phyloP scores from a whole-genome alignment of 2,329 filamentous ascomycete genomes.

The Neofusicoccum laricinum region DNA sequence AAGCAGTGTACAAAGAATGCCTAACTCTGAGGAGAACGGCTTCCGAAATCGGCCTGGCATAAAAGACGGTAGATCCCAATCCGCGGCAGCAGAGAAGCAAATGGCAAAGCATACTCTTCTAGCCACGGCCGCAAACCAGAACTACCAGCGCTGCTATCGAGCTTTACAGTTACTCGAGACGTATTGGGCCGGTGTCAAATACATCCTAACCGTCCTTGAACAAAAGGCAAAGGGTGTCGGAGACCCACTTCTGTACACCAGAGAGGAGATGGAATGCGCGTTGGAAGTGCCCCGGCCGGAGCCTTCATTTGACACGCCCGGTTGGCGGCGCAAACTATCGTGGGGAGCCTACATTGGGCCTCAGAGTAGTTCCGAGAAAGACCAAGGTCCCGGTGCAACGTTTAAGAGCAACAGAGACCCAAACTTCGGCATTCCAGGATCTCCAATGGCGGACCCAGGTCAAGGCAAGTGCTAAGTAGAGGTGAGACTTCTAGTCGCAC shows the following conservation, averaged over 20 bases:
- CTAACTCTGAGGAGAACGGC: not conserved
- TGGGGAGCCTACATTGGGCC: constrained; percentile 38
- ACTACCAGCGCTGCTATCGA: constrained; percentile 84
- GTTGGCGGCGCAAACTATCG: constrained; percentile 48
- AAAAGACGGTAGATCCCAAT: constrained; percentile 20
- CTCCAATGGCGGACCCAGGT: constrained; percentile 49
- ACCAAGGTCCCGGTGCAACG: constrained; percentile 28
- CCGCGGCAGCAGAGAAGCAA: constrained; percentile 32
- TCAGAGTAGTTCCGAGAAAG: constrained; percentile 18
- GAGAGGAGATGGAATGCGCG: constrained; percentile 75
- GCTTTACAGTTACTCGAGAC: constrained; percentile 75
- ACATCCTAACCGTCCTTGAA: constrained; percentile 81
- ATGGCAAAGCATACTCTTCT: constrained; percentile 70
- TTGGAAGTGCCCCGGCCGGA: constrained; percentile 53
- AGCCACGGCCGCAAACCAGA: constrained; percentile 77
- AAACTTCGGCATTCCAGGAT: constrained; percentile 35
- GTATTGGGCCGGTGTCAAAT: constrained; percentile 84
- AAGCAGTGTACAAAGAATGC: not conserved
- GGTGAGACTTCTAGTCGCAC: constrained; percentile 20
- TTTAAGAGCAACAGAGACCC: constrained; percentile 27
- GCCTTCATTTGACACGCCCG: constrained; percentile 49
- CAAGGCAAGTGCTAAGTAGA: constrained; percentile 42
- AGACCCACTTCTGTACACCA: constrained; percentile 65
- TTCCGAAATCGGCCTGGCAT: not conserved
- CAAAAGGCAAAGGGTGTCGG: constrained; percentile 85